Evolutionary conservation across 2,329 filamentous ascomycete genomes (phyloP).

Genomic region (Penicillium sp.): DNA sequence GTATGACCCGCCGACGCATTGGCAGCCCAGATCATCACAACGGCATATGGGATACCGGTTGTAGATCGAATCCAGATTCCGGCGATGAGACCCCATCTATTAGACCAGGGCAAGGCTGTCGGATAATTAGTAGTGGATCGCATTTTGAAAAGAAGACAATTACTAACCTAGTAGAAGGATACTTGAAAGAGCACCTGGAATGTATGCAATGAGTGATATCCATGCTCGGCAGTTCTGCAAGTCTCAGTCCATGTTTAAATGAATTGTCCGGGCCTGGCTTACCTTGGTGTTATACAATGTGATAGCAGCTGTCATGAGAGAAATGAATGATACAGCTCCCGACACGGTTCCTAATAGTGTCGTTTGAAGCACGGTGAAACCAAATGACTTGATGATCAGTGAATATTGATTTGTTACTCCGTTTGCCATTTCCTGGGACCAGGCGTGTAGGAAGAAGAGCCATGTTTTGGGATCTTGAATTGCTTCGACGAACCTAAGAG

Average conservation of each 20-base stretch:
- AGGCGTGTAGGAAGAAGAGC: constrained; percentile 37
- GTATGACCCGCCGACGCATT: constrained; percentile 43
- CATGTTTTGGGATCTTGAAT: constrained; percentile 35
- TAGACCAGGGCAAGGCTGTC: constrained; percentile 36
- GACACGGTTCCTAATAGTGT: constrained; percentile 24
- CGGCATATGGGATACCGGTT: constrained; percentile 38
- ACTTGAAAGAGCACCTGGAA: constrained; percentile 38
- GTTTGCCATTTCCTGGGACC: constrained; percentile 37
- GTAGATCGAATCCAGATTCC: constrained; percentile 43
- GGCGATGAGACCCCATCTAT: constrained; percentile 36
- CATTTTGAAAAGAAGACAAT: background rate
- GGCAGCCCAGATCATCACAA: constrained; percentile 43
- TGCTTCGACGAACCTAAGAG: constrained; percentile 29
- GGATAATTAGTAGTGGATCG: background rate
- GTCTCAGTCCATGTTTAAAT: background rate
- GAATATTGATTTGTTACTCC: constrained; percentile 45
- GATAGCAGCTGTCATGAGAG: constrained; percentile 29
- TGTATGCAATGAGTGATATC: constrained; percentile 33
- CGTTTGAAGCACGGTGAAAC: constrained; percentile 36
- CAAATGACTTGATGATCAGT: constrained; percentile 47
- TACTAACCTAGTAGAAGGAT: constrained; percentile 32
- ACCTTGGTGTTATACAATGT: constrained; percentile 31
- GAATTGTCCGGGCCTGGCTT: constrained; percentile 1
- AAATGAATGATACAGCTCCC: constrained; percentile 28
- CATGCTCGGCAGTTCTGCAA: constrained; percentile 13